Evolutionary conservation across 108 stramenopile genomes (phyloP), one percentile per base, ranked within the genome.

Genomic region (Aureococcus anophagefferens): DNA sequence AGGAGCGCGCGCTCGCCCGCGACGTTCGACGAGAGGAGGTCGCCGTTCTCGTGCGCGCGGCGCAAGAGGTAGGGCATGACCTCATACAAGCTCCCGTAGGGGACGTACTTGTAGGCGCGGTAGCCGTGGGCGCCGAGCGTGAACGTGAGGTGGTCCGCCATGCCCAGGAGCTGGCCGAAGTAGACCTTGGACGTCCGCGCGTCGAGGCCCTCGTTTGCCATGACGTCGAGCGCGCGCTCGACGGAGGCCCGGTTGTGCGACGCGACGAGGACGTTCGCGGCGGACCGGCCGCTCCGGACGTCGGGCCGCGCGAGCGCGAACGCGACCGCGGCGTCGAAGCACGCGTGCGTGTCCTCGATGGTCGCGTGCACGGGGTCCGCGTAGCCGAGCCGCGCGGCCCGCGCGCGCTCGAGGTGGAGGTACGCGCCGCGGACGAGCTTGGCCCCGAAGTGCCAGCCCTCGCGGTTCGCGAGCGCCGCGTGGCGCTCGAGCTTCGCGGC

Each of bases 361-460:
- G 77, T 86, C 51, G 90, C 84, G 63, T 90, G 90, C 65, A 94
- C 90, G 4, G 94, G 96, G 70, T 72, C 74, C 30, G 82, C 78
- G 68, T 82, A 77, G 0, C 76, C 75, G 69, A 76, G 51, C 35
- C 79, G 69, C 71, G 67, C 67, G 3, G 98, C 94, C 44, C 90
- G 75, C 66, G 79, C 79, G 14, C 92, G 81, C 79, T 97, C 98
- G 37, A 85, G 81, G 16, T 89, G 85, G 94, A 97, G 95, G 88
- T 99, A 99, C 3, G 98, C 98, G 35, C 96, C 98, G 13, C 98
- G 89, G 35, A 99, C 98, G 7, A 96, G 84, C 78, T 97, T 99
- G 35, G 92, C 94, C 35, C 88, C 94, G 75, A 95, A 93, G 33
- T 84, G 81, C 72, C 84, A 95, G 7, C 67, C 71, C 64, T 77